Evolutionary conservation across 140 eudicot genomes (phyloP), one percentile per base, ranked within the genome.

Genomic region (Ambrosia hybrid): DNA sequence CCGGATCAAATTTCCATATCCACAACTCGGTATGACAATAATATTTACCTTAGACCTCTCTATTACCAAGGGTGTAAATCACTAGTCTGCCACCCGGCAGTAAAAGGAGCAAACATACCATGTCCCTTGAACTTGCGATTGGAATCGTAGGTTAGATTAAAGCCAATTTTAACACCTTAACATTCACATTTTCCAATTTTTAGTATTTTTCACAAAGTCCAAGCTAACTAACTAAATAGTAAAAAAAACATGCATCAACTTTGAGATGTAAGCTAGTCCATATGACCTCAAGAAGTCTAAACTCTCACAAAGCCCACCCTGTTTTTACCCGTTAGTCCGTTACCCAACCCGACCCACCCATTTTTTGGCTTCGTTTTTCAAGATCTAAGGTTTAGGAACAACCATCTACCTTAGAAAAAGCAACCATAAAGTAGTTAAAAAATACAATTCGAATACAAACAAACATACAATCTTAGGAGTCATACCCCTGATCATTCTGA

Each of bases 61-160:
- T 46, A 93, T 93, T 2, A 93, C 87, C 64, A 93, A 76, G 99
- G 99, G 74, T 88, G 62, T 68, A 73, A 2, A 76, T 94, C 97
- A 56, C 73, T 68, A 57, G 90, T 77, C 59, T 87, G 97, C 94
- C 91, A 82, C 52, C 96, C 99, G 30, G 99, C 94, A 17, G 97
- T 94, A 61, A 94, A 94, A 57, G 99, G 99, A 57, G 99, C 96
- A 83, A 94, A 52, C 99, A 94, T 90, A 65, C 69, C 84, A 73
- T 94, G 99, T 49, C 99, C 97, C 81, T 83, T 88, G 48, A 68
- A 94, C 74, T 97, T 90, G 73, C 67, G 3, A 73, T 21, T 4
- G 1, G 21, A 77, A 53, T n/a, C 16, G 56, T 33, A 63, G n/a
- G 49, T 46, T 49, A 55, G 3, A 51, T 16, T n/a, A n/a, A n/a